A percentile compares a stretch with the other conserved stretches of the same genome.
Conservation (phyloP, 768 basidiomycete species). For the Russula emetica region DNA sequence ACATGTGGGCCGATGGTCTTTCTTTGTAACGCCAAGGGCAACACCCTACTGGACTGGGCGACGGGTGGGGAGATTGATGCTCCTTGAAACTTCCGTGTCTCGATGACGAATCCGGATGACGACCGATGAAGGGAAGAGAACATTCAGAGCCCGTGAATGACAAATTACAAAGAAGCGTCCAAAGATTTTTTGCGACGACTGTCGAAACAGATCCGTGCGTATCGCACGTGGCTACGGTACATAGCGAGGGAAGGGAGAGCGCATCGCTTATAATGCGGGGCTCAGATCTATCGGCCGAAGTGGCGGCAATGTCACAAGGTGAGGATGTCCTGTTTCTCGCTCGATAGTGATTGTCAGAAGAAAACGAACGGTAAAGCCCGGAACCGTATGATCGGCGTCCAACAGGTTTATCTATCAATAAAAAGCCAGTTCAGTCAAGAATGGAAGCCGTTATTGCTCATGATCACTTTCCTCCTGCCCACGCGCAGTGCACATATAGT, state of each 20-base stretch:
- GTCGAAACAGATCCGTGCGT: background rate
- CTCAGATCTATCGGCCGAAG: background rate
- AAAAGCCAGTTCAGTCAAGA: background rate
- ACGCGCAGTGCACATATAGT: background rate
- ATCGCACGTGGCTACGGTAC: background rate
- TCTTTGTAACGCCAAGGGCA: background rate
- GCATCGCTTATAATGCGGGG: conserved; percentile 4
- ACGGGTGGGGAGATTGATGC: background rate
- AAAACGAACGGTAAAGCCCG: conserved; percentile 3
- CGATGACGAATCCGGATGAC: background rate
- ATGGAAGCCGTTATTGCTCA: background rate
- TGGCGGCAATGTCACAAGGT: background rate
- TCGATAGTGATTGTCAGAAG: background rate
- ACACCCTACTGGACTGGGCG: background rate
- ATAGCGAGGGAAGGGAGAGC: background rate
- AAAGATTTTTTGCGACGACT: background rate
- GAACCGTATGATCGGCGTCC: background rate
- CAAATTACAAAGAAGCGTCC: background rate
- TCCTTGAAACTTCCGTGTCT: background rate
- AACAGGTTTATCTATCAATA: background rate
- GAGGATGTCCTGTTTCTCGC: background rate
- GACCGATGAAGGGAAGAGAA: background rate
- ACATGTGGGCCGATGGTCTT: background rate
- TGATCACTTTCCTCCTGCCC: background rate
- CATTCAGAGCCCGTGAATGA: background rate